These are phyloP conservation scores for Ambispora gerdemannii DNA, from an alignment of 192 early-diverging fungal genomes.

Conservation along the genomic window DNA sequence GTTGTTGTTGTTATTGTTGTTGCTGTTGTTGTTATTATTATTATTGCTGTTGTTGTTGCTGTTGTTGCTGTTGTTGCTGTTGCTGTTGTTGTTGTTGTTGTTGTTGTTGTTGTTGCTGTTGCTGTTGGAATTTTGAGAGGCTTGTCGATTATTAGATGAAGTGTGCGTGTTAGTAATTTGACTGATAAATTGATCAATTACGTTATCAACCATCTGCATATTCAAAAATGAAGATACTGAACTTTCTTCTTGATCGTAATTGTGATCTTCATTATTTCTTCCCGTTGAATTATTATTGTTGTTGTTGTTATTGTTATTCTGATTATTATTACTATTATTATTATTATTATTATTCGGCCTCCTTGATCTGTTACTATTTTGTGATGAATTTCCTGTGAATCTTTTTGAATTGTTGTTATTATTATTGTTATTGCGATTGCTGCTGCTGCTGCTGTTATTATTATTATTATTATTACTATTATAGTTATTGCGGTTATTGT, in stretches of 20 bases:
- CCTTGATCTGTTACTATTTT: neutral
- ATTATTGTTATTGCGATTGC: conserved; percentile 8
- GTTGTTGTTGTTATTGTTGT: no score
- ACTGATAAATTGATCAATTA: neutral
- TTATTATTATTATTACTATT: neutral
- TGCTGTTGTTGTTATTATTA: conserved; percentile 24
- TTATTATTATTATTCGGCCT: no score
- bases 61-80: conserved; percentile 13
- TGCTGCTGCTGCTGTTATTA: conserved; percentile 13
- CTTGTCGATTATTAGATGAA: neutral
- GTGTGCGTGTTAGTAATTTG: neutral
- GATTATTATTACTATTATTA: no score
- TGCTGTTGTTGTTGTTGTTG: neutral
- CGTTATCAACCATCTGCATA: neutral
- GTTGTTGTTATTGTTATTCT: no score
- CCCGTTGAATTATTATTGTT: neutral
- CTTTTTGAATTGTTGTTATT: conserved; percentile 21
- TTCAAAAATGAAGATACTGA: neutral
- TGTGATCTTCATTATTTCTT: neutral
- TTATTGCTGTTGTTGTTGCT: conserved; percentile 17
- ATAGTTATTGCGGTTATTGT: neutral
- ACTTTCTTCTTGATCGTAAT: neutral
- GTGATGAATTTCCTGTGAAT: conserved; percentile 1
- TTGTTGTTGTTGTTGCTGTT: neutral
- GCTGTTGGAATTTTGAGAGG: neutral